Conservation (phyloP, 1,139 yeast species). For the Lodderomyces parapsilosis region DNA sequence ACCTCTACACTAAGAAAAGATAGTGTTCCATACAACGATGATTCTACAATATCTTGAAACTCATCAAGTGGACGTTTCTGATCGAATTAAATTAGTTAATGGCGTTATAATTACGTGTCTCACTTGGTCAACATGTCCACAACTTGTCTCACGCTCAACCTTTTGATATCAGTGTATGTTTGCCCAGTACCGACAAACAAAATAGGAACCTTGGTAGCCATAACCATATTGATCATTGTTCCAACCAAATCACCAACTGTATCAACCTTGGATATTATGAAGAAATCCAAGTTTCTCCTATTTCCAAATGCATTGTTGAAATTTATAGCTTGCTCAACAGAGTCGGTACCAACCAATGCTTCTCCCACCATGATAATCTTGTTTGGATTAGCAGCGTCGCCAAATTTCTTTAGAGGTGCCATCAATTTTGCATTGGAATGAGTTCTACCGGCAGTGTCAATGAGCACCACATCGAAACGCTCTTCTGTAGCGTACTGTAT, state of each 20-base stretch:
- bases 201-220: conserved; percentile 94
- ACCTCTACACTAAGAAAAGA: too few relatives aligned
- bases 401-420: conserved; percentile 95
- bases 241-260: conserved; percentile 98
- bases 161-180: conserved; percentile 90
- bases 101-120: background rate
- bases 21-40: too few relatives aligned
- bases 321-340: conserved; percentile 91
- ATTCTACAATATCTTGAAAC: too few relatives aligned
- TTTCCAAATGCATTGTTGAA: conserved; percentile 93
- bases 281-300: conserved; percentile 78
- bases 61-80: too few relatives aligned
- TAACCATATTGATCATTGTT: conserved; percentile 96
- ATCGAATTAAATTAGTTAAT: too few relatives aligned
- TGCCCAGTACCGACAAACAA: conserved; percentile 96
- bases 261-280: conserved; percentile 92
- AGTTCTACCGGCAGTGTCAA: conserved; percentile 97
- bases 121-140: conserved; percentile 73
- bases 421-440: conserved; percentile 92
- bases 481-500: conserved; percentile 63
- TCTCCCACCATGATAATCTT: conserved; percentile 98
- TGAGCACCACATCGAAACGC: conserved; percentile 76
- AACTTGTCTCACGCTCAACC: conserved; percentile 91
- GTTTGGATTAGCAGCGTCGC: conserved; percentile 93
- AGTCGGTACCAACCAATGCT: conserved; percentile 95